Percentiles rank a stretch among this genome's conserved stretches.
phyloP scores from a whole-genome alignment of 1,284 basidiomycete genomes.

The Ustilago xerochloae region DNA sequence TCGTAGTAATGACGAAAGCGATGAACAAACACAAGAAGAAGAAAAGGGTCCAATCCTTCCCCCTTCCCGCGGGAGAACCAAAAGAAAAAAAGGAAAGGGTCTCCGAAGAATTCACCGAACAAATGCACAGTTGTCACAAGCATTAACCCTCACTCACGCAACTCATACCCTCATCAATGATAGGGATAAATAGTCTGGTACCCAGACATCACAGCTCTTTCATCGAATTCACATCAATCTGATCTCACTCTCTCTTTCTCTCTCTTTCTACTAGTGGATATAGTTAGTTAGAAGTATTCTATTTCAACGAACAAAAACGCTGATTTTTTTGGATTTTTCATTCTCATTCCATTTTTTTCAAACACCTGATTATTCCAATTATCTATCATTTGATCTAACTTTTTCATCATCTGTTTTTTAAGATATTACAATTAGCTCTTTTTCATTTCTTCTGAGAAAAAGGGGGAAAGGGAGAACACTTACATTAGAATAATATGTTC shows the following conservation, averaged over 20 bases:
- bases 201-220: too few species aligned
- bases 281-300: constrained; percentile 62
- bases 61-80: not conserved
- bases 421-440: not conserved
- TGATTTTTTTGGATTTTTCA: constrained; percentile 80
- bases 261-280: not conserved
- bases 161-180: not conserved
- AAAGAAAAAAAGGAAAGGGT: not conserved
- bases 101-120: not conserved
- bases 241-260: not conserved
- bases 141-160: not conserved
- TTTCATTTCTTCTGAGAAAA: not conserved
- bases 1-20: not conserved
- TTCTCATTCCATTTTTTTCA: constrained; percentile 82
- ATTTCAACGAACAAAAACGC: constrained; percentile 79
- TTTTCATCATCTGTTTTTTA: constrained; percentile 77
- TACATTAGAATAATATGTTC: constrained; percentile 81
- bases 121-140: too few species aligned
- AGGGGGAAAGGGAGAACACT: constrained; percentile 43
- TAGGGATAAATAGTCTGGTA: too few species aligned
- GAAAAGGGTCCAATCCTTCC: not conserved
- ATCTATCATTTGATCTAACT: constrained; percentile 75
- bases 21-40: not conserved
- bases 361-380: constrained; percentile 77
- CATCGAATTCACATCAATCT: constrained; percentile 7